phyloP scores from a whole-genome alignment of 257 asterid species.

The Nicotiana noctiflora region DNA sequence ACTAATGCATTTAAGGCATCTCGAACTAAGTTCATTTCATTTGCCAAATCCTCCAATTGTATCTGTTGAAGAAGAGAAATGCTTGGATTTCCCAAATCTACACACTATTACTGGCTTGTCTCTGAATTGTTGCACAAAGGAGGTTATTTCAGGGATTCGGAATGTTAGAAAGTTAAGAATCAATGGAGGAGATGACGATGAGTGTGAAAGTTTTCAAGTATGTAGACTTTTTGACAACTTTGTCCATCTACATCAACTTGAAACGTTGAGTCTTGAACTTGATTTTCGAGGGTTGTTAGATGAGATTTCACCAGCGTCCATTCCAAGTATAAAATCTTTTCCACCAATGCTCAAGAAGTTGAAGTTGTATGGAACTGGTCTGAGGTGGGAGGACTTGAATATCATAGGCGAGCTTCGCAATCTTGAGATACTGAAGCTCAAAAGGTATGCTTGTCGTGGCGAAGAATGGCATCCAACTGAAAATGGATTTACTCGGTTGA shows the following conservation, averaged over 20 bases:
- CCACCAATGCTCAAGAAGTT: slow-evolving; percentile 16
- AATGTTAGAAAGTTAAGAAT: no score
- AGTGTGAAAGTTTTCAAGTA: no score
- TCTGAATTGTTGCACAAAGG: not conserved
- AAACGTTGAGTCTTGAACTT: no score
- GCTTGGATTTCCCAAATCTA: not conserved
- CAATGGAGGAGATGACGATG: no score
- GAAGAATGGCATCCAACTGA: not conserved
- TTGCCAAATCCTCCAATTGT: not conserved
- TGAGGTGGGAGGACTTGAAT: not conserved
- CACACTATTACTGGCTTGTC: not conserved
- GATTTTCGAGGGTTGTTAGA: no score
- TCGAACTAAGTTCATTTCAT: not conserved
- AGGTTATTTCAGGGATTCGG: not conserved
- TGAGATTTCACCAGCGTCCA: no score
- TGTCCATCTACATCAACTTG: not conserved
- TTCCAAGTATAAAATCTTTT: slow-evolving; percentile 1
- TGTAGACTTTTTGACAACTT: no score
- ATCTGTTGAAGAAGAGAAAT: not conserved
- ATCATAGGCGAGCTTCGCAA: not conserved
- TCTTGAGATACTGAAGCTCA: not conserved
- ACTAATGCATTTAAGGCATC: not conserved
- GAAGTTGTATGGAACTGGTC: not conserved
- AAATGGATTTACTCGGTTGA: not conserved
- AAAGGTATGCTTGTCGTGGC: not conserved